Conservation (phyloP, 129 eudicot species). For the Flaveria trinervia region DNA sequence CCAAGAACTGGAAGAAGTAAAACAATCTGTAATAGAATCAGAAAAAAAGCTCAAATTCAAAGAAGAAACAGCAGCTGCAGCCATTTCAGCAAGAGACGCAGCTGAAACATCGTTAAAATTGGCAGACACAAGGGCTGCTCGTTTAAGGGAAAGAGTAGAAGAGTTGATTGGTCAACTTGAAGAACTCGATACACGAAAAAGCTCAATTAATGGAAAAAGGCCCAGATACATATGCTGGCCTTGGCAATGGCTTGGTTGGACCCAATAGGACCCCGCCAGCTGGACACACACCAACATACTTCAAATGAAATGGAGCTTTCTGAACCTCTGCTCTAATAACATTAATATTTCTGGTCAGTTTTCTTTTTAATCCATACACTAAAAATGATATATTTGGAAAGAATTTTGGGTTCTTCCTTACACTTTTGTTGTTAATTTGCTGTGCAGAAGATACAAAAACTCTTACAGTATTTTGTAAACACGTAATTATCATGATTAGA, state of each 20-base stretch:
- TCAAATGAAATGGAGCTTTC: conserved; percentile 97
- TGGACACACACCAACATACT: conserved; percentile 39
- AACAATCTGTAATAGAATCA: conserved; percentile 60
- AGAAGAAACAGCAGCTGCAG: conserved; percentile 93
- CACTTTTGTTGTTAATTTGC: conserved; percentile 12
- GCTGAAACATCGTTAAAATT: conserved; percentile 84
- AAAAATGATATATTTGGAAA: conserved; percentile 12
- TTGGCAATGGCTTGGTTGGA: conserved; percentile 96
- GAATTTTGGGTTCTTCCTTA: conserved; percentile 9
- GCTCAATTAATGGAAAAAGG: conserved; percentile 44
- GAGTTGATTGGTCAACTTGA: conserved; percentile 88
- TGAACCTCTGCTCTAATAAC: conserved; percentile 74
- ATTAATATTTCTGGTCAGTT: conserved; percentile 18
- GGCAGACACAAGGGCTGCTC: conserved; percentile 76
- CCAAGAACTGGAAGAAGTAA: conserved; percentile 85
- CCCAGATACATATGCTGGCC: conserved; percentile 94
- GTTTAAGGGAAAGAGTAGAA: conserved; percentile 80
- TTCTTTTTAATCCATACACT: conserved; percentile 20
- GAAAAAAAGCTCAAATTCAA: conserved; percentile 87
- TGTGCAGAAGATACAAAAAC: conserved; percentile 21
- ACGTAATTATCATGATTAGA: background rate
- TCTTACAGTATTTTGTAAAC: background rate
- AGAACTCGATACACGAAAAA: conserved; percentile 57
- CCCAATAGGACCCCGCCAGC: conserved; percentile 52
- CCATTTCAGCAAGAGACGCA: conserved; percentile 98